Percentiles rank a stretch among this genome's conserved stretches.
phyloP scores from a whole-genome alignment of 2,329 filamentous ascomycete species.

The Trichoderma arundinaceum region DNA sequence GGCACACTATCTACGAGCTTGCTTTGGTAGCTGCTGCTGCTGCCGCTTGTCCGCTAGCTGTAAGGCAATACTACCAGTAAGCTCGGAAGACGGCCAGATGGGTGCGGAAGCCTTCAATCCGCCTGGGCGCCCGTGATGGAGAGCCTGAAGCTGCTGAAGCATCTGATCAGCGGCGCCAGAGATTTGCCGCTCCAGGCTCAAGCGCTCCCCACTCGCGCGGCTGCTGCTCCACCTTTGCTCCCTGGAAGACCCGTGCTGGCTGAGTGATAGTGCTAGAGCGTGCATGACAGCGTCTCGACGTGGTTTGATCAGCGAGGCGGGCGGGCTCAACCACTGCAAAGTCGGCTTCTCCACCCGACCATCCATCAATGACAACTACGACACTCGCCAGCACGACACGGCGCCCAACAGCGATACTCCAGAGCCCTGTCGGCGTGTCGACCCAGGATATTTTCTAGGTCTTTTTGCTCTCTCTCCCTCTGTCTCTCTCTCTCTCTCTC shows the following conservation, averaged over 20 bases:
- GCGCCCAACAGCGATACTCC: conserved; percentile 10
- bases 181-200: neutral
- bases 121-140: conserved; percentile 1
- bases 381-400: conserved; percentile 7
- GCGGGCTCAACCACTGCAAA: neutral
- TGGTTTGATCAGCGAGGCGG: neutral
- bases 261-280: conserved; percentile 17
- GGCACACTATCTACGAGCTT: too few relatives aligned
- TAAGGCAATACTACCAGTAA: too few relatives aligned
- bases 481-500: too few relatives aligned
- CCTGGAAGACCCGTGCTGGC: conserved; percentile 7
- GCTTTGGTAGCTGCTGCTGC: neutral
- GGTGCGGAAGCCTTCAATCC: too few relatives aligned
- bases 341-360: conserved; percentile 20
- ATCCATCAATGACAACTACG: conserved; percentile 16
- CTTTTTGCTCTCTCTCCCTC: neutral
- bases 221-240: conserved; percentile 15
- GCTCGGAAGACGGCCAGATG: too few relatives aligned
- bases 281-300: conserved; percentile 28
- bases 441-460: neutral
- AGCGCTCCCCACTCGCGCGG: neutral
- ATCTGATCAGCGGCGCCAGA: conserved; percentile 14
- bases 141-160: conserved; percentile 11
- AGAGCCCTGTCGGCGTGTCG: neutral
- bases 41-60: too few relatives aligned